phyloP scores from a whole-genome alignment of 768 basidiomycete genomes.

The Ramaria sp. region DNA sequence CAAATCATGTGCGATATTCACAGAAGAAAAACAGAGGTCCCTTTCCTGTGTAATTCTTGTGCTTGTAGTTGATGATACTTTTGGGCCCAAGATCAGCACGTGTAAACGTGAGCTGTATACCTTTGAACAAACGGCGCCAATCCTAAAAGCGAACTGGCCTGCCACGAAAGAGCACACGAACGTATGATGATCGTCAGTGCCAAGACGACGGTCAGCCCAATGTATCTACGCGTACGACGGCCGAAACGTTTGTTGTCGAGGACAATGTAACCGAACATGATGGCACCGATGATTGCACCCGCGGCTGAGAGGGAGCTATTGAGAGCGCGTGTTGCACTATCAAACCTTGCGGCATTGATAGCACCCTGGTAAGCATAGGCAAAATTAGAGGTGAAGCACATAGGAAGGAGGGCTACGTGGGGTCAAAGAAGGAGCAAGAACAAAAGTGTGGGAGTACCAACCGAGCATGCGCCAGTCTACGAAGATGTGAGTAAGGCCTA shows the following conservation, averaged over 20 bases:
- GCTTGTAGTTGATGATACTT: slow-evolving; percentile 22
- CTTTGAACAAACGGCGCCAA: background rate
- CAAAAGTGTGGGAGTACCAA: background rate
- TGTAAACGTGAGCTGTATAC: slow-evolving; percentile 21
- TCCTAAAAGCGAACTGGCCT: slow-evolving; percentile 12
- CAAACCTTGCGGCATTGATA: slow-evolving; percentile 28
- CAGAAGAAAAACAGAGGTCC: slow-evolving; percentile 32
- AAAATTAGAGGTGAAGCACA: slow-evolving; percentile 35
- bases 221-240: slow-evolving; percentile 26
- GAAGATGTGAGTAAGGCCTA: slow-evolving; percentile 19
- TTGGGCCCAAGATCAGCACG: slow-evolving; percentile 14
- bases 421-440: background rate
- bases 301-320: slow-evolving; percentile 27
- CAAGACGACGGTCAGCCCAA: slow-evolving; percentile 25
- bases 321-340: slow-evolving; percentile 33
- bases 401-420: slow-evolving; percentile 17
- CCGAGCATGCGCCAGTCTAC: slow-evolving; percentile 32
- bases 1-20: slow-evolving; percentile 10
- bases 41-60: slow-evolving; percentile 23
- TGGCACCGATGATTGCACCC: slow-evolving; percentile 32
- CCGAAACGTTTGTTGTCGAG: slow-evolving; percentile 23
- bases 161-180: slow-evolving; percentile 29
- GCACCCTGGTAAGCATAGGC: slow-evolving; percentile 36
- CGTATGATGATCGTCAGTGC: slow-evolving; percentile 23
- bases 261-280: slow-evolving; percentile 30